phyloP scores from a whole-genome alignment of 768 basidiomycete species.

The Phylloporus arenicola region DNA sequence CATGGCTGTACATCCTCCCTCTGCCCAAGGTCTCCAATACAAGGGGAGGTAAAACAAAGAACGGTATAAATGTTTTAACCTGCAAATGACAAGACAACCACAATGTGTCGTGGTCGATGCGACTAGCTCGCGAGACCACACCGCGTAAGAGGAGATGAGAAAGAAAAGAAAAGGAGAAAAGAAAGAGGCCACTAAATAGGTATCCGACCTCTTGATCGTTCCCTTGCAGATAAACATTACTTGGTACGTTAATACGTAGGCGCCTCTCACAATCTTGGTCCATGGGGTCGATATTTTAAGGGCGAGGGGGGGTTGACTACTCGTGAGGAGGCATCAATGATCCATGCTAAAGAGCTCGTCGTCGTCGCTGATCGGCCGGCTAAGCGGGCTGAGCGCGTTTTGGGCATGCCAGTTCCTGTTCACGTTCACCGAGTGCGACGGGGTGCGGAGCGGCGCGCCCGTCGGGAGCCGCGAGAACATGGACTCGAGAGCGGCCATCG shows the following conservation, averaged over 20 bases:
- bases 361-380: conserved; percentile 54
- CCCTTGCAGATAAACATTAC: conserved; percentile 25
- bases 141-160: conserved; percentile 1
- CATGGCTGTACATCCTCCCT: conserved; percentile 12
- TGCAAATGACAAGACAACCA: conserved; percentile 6
- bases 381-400: conserved; percentile 52
- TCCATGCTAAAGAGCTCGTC: conserved; percentile 76
- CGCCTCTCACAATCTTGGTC: not conserved
- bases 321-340: conserved; percentile 24
- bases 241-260: conserved; percentile 25
- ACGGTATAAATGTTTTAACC: conserved; percentile 24
- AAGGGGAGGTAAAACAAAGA: conserved; percentile 9
- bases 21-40: conserved; percentile 9
- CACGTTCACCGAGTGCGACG: conserved; percentile 18
- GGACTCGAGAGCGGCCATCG: conserved; percentile 38
- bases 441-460: conserved; percentile 23
- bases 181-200: conserved; percentile 27
- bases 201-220: conserved; percentile 27
- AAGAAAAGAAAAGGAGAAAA: not conserved
- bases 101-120: not conserved
- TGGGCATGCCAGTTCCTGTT: conserved; percentile 34
- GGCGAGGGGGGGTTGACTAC: not conserved
- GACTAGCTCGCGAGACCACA: conserved; percentile 3
- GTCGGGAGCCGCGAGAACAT: conserved; percentile 48
- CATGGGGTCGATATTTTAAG: not conserved